A percentile compares a stretch with the other conserved stretches of the same genome.
These are phyloP conservation scores for Cytospora schulzeri DNA, from an alignment of 2,329 filamentous ascomycete species.

Conservation along the genomic window DNA sequence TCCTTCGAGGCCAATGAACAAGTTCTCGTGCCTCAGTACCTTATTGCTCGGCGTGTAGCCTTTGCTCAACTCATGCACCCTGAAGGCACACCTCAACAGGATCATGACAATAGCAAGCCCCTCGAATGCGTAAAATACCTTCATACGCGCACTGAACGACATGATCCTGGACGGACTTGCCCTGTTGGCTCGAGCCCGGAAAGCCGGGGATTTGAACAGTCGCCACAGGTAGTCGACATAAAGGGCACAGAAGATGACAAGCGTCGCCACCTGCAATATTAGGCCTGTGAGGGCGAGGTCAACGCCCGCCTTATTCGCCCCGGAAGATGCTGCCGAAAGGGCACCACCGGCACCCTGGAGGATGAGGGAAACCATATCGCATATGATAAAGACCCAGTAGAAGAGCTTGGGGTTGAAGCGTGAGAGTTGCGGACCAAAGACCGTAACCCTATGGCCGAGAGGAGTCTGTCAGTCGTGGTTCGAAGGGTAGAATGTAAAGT, in stretches of 20 bases:
- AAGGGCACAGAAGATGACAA: conserved; percentile 53
- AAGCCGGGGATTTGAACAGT: conserved; percentile 35
- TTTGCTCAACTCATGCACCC: conserved; percentile 65
- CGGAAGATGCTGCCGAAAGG: conserved; percentile 47
- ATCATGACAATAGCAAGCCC: conserved; percentile 59
- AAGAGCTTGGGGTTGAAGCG: conserved; percentile 45
- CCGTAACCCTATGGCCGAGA: conserved; percentile 39
- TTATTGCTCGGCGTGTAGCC: conserved; percentile 62
- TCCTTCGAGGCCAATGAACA: conserved; percentile 30
- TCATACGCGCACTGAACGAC: conserved; percentile 37
- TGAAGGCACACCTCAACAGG: conserved; percentile 62
- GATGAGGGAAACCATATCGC: conserved; percentile 56
- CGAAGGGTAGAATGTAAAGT: not conserved
- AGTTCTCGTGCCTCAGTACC: conserved; percentile 16
- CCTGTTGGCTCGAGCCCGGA: not conserved
- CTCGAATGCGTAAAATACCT: conserved; percentile 55
- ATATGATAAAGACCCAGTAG: conserved; percentile 52
- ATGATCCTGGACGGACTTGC: not conserved
- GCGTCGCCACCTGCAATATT: conserved; percentile 58
- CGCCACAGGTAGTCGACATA: conserved; percentile 52
- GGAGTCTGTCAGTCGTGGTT: not conserved
- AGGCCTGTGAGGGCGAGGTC: conserved; percentile 57
- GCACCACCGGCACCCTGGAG: conserved; percentile 60
- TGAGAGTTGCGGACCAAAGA: conserved; percentile 42
- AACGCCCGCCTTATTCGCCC: conserved; percentile 50